Evolutionary conservation across 352 stramenopile species (phyloP), one percentile per base, ranked within the genome.

Genomic region (Albugo candida): DNA sequence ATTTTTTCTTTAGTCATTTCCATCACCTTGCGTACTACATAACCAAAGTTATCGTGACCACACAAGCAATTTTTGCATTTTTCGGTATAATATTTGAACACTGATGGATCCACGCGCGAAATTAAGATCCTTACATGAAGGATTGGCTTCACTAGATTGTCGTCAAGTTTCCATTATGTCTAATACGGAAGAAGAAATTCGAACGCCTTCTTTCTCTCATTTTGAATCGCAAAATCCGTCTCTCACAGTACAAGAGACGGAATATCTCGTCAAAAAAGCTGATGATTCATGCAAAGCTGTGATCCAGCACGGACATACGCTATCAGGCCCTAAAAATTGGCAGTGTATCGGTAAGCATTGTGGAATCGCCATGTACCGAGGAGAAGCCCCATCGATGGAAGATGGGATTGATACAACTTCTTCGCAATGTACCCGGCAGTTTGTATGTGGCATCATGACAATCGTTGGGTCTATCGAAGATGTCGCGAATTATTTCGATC

Each of bases 281-380:
- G 74, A 78, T 51, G 72, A 82, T 52, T 76, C 72, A 55, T 73
- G 67, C 17, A 58, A 73, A 36, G 65, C 70, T 41, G 56, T 85
- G 2, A 68, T 85, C 10, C 68, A 83, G 46, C 68, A 83, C 45
- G 72, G 70, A 41, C 67, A 83, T 51, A 83, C 70, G 34, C 68
- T 83, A 27, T 66, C 81, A 37, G 72, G 72, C 0, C 72, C 72
- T 14, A 70, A 83, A 21, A 63, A 78, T 50, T 85, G 72, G 72
- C 67, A 81, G 34, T 83, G 81, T 58, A 79, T 67, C 21, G 72
- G 72, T 48, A 81, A 81, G 45, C 74, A 75, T 45, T 65, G 59
- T 31, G 70, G 70, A 39, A 83, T 85, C 49, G 70, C 82, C 40
- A 85, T 85, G 70, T 85, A 83, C 53, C 65, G 70, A n/a, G 72